Conservation (phyloP, 192 early-diverging fungal species). For the Martensiomyces pterosporus region DNA sequence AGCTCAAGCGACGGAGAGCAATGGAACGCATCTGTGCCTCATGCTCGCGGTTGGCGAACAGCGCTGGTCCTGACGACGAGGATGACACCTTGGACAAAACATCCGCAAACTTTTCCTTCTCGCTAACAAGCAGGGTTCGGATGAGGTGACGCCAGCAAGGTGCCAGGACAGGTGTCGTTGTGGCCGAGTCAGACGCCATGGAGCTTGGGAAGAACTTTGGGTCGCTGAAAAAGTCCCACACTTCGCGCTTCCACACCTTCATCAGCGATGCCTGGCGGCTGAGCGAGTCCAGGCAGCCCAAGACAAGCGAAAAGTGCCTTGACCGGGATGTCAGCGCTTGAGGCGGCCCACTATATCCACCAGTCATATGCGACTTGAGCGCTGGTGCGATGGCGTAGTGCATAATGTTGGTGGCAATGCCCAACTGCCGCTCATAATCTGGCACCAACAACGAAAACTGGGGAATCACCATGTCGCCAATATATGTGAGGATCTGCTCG, state of each 20-base stretch:
- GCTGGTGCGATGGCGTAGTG: conserved; percentile 75
- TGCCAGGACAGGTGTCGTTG: conserved; percentile 30
- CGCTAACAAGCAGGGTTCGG: conserved; percentile 62
- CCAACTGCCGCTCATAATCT: conserved; percentile 70
- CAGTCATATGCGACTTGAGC: conserved; percentile 57
- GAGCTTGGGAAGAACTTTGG: conserved; percentile 41
- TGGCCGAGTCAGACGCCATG: conserved; percentile 9
- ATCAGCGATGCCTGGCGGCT: conserved; percentile 36
- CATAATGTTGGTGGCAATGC: conserved; percentile 65
- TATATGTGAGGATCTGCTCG: conserved; percentile 51
- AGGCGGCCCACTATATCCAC: conserved; percentile 39
- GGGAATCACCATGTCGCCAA: conserved; percentile 56
- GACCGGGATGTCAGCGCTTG: conserved; percentile 25
- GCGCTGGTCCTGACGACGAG: conserved; percentile 52
- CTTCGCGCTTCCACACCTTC: conserved; percentile 46
- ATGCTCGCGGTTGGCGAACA: conserved; percentile 82
- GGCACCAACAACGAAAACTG: conserved; percentile 61
- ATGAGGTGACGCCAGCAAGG: conserved; percentile 69
- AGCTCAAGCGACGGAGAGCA: conserved; percentile 71
- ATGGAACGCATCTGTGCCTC: conserved; percentile 67
- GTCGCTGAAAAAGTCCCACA: conserved; percentile 49
- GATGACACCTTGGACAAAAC: conserved; percentile 69
- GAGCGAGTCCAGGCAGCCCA: conserved; percentile 30
- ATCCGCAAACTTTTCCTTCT: conserved; percentile 75
- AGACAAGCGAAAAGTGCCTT: conserved; percentile 31